Percentiles rank a stretch among this genome's conserved stretches.
Conservation (phyloP, 1,284 basidiomycete species). For the Marasmius oreades region DNA sequence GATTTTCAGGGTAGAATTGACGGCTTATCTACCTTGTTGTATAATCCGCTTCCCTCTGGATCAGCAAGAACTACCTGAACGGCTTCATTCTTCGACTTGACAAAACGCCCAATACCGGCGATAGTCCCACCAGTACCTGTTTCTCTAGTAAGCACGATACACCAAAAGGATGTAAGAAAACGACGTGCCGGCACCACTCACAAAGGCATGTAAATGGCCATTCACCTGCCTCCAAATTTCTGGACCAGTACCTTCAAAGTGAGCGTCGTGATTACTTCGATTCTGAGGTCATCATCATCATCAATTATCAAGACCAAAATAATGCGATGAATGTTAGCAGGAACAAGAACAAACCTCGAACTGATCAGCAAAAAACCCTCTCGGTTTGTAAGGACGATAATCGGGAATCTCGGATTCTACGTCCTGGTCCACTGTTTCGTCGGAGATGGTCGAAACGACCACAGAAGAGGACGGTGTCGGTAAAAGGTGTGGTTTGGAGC, state of each 20-base stretch:
- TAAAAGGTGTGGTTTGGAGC: constrained; percentile 26
- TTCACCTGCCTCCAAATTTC: constrained; percentile 95
- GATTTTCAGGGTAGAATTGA: not conserved
- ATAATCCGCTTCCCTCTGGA: constrained; percentile 93
- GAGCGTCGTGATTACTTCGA: constrained; percentile 86
- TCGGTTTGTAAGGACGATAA: constrained; percentile 44
- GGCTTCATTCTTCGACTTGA: constrained; percentile 68
- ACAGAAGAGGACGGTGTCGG: constrained; percentile 41
- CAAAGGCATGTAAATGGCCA: constrained; percentile 82
- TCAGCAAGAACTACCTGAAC: constrained; percentile 82
- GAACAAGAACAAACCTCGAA: constrained; percentile 62
- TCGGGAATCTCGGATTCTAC: constrained; percentile 37
- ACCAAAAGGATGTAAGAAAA: constrained; percentile 4
- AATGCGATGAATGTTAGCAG: no score
- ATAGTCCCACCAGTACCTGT: constrained; percentile 93
- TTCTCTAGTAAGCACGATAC: constrained; percentile 4
- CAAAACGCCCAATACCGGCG: constrained; percentile 77
- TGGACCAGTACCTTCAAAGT: constrained; percentile 88
- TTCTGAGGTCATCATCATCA: constrained; percentile 52
- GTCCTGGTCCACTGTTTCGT: constrained; percentile 40
- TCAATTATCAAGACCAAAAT: not conserved
- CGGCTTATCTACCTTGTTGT: constrained; percentile 72
- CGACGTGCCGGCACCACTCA: constrained; percentile 84
- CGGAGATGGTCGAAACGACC: constrained; percentile 55
- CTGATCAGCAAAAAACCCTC: constrained; percentile 92